Base-by-base conservation (phyloP, 106 monocot genomes). In the Dendrobium nobile region DNA sequence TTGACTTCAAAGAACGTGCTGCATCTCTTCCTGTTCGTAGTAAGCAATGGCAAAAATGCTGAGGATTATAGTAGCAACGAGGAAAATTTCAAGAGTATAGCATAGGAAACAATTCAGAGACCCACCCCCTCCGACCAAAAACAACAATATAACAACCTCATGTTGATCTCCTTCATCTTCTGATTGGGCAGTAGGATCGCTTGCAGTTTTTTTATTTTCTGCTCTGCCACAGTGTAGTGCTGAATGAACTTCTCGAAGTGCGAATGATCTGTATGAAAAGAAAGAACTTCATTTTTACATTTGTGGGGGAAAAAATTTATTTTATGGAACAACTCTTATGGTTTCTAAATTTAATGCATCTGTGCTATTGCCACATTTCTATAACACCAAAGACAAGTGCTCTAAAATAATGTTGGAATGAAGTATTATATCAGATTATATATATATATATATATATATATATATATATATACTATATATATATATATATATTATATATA, bases 191-290 rank as follows among this genome's bases (percentile, higher is more conserved):
- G 75, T 40, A 0, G 13, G 27, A 64, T 44, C 43, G 47, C 42
- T 26, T 73, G 7, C 51, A 22, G 56, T 54, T 28, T 22, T 75
- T 42, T 75, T 1, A 75, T 2, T 1, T 76, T 44, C 59, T 75
- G 61, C 44, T 75, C 61, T 24, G 81, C 81, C 37, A 54, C 17
- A 55, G 42, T 76, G 26, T 28, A 82, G 18, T 55, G 51, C 31
- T 75, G 75, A 41, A 78, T 78, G 40, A 73, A 78, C 73, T 19
- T 78, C 27, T 78, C 70, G 20, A 72, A 83, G 56, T 83, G 58
- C 17, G 73, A 73, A 72, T 51, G 54, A 33, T 79, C 78, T 77
- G 45, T 65, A 54, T 26, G 24, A 77, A 54, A 54, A 72, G 27
- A 51, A 64, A 10, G 9, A 48, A 64, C n/a, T n/a, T n/a, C n/a